Evolutionary conservation across 768 basidiomycete genomes (phyloP).

Genomic region (Termitomyces sp.): DNA sequence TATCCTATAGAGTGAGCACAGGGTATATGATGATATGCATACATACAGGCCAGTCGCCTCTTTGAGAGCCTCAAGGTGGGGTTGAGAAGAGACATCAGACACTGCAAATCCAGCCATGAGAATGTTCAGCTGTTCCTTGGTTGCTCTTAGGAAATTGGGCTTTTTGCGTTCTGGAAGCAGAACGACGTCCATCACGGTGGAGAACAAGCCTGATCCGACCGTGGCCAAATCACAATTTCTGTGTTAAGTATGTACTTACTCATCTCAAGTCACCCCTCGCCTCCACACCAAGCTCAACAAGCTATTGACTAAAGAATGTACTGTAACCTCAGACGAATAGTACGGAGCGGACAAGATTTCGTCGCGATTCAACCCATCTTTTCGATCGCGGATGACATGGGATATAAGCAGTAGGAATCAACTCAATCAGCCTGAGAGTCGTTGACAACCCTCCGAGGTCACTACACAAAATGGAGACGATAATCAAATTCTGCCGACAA

Average conservation of each 20-base stretch:
- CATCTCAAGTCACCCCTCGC: not conserved
- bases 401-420: too few species aligned
- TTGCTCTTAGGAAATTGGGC: conserved; percentile 19
- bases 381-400: too few species aligned
- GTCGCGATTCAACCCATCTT: too few species aligned
- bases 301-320: too few species aligned
- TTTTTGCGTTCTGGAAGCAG: conserved; percentile 12
- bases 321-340: too few species aligned
- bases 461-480: too few species aligned
- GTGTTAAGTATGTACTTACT: too few species aligned
- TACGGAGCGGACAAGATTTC: too few species aligned
- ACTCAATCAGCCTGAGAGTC: too few species aligned
- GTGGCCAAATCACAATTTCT: not conserved
- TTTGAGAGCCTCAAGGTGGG: conserved; percentile 22
- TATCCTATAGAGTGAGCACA: not conserved
- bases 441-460: too few species aligned
- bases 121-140: conserved; percentile 18
- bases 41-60: conserved; percentile 32
- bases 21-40: not conserved
- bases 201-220: not conserved
- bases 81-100: conserved; percentile 17
- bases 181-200: conserved; percentile 10
- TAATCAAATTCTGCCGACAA: not conserved
- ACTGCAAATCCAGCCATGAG: conserved; percentile 23
- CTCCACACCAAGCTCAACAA: not conserved